Evolutionary conservation across 2,329 filamentous ascomycete genomes (phyloP).

Genomic region (Pseudogymnoascus verrucosus): DNA sequence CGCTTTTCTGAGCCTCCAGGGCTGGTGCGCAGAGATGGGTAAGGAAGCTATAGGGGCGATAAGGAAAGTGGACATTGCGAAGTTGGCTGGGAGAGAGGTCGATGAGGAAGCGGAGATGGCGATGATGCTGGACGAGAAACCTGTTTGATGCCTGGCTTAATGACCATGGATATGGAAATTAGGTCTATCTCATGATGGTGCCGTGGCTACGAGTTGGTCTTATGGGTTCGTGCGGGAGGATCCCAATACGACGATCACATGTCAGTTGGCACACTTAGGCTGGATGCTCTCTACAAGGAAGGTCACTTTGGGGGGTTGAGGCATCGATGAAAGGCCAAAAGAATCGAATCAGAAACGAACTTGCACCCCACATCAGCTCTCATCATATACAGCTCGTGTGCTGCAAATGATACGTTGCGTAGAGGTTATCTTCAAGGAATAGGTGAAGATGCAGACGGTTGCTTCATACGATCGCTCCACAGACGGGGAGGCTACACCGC

Average conservation of each 20-base stretch:
- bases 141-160: neutral
- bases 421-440: neutral
- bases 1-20: constrained; percentile 69
- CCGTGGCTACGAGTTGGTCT: neutral
- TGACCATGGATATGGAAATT: neutral
- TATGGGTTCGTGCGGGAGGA: neutral
- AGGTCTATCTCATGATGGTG: neutral
- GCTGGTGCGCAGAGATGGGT: constrained; percentile 31
- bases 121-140: constrained; percentile 3
- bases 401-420: neutral
- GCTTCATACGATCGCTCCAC: neutral
- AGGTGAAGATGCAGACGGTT: neutral
- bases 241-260: neutral
- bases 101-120: neutral
- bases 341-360: neutral
- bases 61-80: neutral
- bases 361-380: neutral
- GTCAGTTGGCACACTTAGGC: too few relatives aligned
- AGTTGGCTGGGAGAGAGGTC: neutral
- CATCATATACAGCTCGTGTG: neutral
- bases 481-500: neutral
- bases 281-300: neutral
- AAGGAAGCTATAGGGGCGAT: neutral
- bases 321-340: neutral
- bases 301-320: neutral